phyloP scores from a whole-genome alignment of 495 filamentous ascomycete species.

The Aspergillus haitiensis region DNA sequence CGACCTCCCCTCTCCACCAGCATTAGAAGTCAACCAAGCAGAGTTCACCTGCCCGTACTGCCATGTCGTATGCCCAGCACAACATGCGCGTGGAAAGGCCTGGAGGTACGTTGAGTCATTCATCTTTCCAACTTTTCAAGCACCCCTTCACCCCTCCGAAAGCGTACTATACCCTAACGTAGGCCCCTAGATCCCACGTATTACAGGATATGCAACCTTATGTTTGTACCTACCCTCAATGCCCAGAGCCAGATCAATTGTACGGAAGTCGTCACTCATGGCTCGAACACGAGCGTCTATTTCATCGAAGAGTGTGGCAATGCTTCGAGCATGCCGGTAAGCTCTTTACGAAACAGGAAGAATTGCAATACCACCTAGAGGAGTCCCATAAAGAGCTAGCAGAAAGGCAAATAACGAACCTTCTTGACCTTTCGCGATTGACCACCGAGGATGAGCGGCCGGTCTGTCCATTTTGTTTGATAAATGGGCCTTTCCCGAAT shows the following conservation, averaged over 20 bases:
- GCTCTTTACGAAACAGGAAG: not conserved
- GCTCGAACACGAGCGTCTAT: not conserved
- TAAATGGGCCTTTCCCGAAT: not conserved
- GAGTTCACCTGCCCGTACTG: not conserved
- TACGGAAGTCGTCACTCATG: constrained; percentile 1
- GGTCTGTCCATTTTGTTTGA: not conserved
- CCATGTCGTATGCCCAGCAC: not conserved
- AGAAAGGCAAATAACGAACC: not conserved
- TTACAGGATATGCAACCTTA: not conserved
- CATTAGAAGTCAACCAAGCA: not conserved
- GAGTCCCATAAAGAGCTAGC: not conserved
- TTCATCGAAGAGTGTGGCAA: not conserved
- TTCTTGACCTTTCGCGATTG: not conserved
- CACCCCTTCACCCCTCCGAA: too few relatives aligned
- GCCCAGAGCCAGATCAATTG: not conserved
- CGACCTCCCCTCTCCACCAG: not conserved
- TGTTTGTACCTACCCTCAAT: not conserved
- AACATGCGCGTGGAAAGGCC: not conserved
- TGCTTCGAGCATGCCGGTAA: not conserved
- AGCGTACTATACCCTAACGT: too few relatives aligned
- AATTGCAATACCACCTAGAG: not conserved
- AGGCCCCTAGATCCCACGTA: not conserved
- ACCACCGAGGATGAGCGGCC: not conserved
- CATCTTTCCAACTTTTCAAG: too few relatives aligned
- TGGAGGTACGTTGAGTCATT: not conserved